Base-by-base conservation (phyloP, 352 stramenopile species). In the Discostella stelligera region DNA sequence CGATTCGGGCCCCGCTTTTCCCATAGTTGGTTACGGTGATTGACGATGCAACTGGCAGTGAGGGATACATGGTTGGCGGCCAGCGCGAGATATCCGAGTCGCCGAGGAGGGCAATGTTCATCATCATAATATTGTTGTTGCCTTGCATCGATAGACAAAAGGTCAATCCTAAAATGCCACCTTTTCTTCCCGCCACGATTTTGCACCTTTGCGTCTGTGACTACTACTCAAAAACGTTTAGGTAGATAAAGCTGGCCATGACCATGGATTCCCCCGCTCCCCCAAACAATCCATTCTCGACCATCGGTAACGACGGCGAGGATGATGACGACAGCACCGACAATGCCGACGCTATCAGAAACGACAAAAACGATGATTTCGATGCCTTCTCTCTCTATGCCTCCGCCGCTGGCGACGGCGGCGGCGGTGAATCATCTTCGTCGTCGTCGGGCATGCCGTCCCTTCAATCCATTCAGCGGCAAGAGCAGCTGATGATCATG, bases 81-180 rank as follows among this genome's bases (percentile, higher is more conserved):
- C 86, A 91, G 39, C 71, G 65, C 9, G 73, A 83, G 53, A 91
- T 86, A 71, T 91, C 86, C n/a, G 83, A 90, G 67, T 91, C 86
- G n/a, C 86, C 83, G 1, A 89, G 7, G 9, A 90, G 39, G 20
- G 83, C 37, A 9, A 89, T 59, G 21, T 30, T 58, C 18, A 4
- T 18, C 23, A 20, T 3, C 50, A 58, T 58, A 14, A 44, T 44
- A 8, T 2, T 10, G 37, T 44, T n/a, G n/a, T n/a, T n/a, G n/a
- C n/a, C n/a, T n/a, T n/a, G n/a, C n/a, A n/a, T n/a, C n/a, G n/a
- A n/a, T n/a, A n/a, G n/a, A n/a, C n/a, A n/a, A n/a, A n/a, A n/a
- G n/a, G n/a, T n/a, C n/a, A n/a, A n/a, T n/a, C n/a, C n/a, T n/a
- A n/a, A n/a, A n/a, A n/a, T n/a, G n/a, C n/a, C n/a, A n/a, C 27